A percentile compares a stretch with the other conserved stretches of the same genome.
These are phyloP conservation scores for Tulasnella sp. DNA, from an alignment of 768 basidiomycete genomes.

Conservation along the genomic window DNA sequence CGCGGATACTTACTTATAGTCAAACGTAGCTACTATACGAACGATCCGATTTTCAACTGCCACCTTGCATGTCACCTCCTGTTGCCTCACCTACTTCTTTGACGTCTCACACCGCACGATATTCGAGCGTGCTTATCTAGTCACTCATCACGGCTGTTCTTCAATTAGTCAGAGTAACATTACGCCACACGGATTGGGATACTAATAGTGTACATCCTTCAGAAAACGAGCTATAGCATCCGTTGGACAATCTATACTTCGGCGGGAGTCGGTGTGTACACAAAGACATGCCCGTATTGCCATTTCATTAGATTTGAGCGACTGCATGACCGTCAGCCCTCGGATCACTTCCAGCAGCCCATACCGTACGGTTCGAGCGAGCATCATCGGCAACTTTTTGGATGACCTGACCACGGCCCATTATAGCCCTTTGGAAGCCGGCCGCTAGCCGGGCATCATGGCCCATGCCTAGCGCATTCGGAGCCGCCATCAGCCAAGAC, in stretches of 20 bases:
- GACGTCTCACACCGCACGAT: not conserved
- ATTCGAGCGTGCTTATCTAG: not conserved
- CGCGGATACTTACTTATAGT: too few species aligned
- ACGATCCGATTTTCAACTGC: not conserved
- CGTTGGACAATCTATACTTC: constrained; percentile 4
- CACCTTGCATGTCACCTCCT: not conserved
- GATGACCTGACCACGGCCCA: constrained; percentile 90
- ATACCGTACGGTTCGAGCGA: constrained; percentile 59
- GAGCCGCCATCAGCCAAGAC: not conserved
- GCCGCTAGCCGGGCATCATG: constrained; percentile 71
- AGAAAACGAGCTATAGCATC: not conserved
- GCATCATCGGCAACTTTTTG: constrained; percentile 65
- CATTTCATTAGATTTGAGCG: constrained; percentile 66
- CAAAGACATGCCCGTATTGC: not conserved
- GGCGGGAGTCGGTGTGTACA: not conserved
- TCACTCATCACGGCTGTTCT: not conserved
- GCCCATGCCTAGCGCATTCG: constrained; percentile 69
- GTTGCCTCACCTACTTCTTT: not conserved
- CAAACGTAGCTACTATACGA: too few species aligned
- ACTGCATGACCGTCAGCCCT: constrained; percentile 87
- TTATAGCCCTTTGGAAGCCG: constrained; percentile 64
- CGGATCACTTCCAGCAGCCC: constrained; percentile 93
- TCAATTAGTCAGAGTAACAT: not conserved
- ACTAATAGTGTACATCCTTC: not conserved
- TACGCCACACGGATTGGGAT: not conserved